Base-by-base conservation (phyloP, 805 yeast species). In the Ogataea kodamae region DNA sequence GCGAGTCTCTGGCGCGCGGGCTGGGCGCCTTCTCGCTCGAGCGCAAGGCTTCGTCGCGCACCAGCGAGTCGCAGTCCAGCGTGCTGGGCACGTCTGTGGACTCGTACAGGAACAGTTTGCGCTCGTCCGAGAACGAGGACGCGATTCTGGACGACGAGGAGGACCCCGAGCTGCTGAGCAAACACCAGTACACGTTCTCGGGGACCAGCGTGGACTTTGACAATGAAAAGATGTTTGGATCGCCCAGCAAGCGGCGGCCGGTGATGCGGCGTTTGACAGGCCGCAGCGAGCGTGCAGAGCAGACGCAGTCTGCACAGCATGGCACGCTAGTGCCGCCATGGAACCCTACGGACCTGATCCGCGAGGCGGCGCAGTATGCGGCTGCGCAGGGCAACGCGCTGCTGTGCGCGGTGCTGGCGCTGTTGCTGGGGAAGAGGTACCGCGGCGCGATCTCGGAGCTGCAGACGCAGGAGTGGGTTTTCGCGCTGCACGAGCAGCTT, bases 371-470 rank as follows among this genome's bases (percentile, higher is more conserved):
- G n/a, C 68, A 67, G 14, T 78, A 72, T 55, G 72, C 81, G 25
- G 52, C 71, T 5, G 55, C 55, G 6, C 82, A 78, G 44, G 90
- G 90, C 1, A 87, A 83, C 51, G 48, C 79, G 11, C 61, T 78
- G 9, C 62, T 78, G 67, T 67, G 80, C 40, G 70, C 82, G 5
- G 68, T 81, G 0, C 45, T 83, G 21, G 62, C 79, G 0, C 46
- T 78, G 16, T 50, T 83, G 21, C 78, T 82, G 52, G 68, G 65
- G 35, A 63, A 62, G 5, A 47, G 38, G 33, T 66, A 65, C 37
- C 64, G 69, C 18, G 30, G 32, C 3, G 46, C 50, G 11, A 52
- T 52, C 16, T 38, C 51, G 3, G 44, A 47, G 26, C 48, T 46
- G 3, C 57, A 60, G 26, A 60, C 74, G 6, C 70, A 77, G 48